Base-by-base conservation (phyloP, 2,329 filamentous ascomycete genomes). In the Sphaerulina musiva region DNA sequence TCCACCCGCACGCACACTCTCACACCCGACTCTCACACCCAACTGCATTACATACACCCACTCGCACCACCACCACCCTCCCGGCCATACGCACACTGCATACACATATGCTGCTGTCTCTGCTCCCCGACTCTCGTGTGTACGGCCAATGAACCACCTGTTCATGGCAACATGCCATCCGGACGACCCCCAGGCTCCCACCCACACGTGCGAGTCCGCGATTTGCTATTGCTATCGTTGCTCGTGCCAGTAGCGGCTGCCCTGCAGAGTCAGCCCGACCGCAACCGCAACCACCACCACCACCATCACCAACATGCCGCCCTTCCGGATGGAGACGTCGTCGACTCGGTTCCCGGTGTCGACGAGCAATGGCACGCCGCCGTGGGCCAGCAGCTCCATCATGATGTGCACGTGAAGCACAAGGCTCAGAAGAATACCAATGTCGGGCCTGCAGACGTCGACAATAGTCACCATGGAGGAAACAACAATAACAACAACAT, bases 181-280 rank as follows among this genome's bases (percentile, higher is more conserved):
- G 59, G 63, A 59, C 58, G 62, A 57, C 64, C 67, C 43, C 63
- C 66, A 53, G 64, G 64, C 54, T 56, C 61, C 45, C 34, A 46
- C 32, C 39, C 53, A 51, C 58, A 29, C 26, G 26, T 67, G 38
- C 62, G 64, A 51, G 55, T 66, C 44, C 57, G 63, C 59, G 59
- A 66, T 59, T 54, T 67, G 32, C 56, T 70, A 46, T 49, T 66
- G 14, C 64, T 63, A 45, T 62, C 63, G 42, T 55, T 70, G 14
- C 53, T 68, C 51, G 54, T 67, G 17, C 65, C 64, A 26, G 56
- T 69, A 53, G 64, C 64, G 57, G 62, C 65, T 60, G 68, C 68
- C 68, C 69, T 70, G 68, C 69, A 71, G 69, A 67, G 70, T 66
- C 68, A 68, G 62, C 62, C 65, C 38, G 55, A 61, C 46, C 48